Evolutionary conservation across 257 asterid species (phyloP).

Genomic region (Scutellaria baicalensis): DNA sequence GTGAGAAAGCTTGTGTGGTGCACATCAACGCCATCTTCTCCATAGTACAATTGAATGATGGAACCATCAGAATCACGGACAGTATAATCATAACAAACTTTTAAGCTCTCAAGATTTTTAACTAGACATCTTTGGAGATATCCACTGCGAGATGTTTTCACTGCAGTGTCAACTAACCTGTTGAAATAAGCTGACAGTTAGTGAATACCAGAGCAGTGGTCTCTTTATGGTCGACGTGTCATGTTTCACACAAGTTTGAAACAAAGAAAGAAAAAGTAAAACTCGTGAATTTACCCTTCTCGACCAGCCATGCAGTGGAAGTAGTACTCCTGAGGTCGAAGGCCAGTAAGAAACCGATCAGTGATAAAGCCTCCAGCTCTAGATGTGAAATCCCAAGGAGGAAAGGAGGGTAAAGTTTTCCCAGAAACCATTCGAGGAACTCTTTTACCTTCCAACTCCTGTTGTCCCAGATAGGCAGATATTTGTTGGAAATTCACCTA

Average conservation of each 20-base stretch:
- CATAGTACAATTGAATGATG: slow-evolving; percentile 77
- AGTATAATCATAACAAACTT: slow-evolving; percentile 83
- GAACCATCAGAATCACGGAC: slow-evolving; percentile 99
- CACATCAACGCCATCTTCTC: slow-evolving; percentile 97
- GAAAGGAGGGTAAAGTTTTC: slow-evolving; percentile 85
- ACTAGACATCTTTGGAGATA: slow-evolving; percentile 85
- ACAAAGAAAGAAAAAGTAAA: background rate
- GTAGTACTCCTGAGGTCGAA: slow-evolving; percentile 95
- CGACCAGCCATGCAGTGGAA: slow-evolving; percentile 99
- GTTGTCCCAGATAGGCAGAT: slow-evolving; percentile 94
- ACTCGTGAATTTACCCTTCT: slow-evolving; percentile 66
- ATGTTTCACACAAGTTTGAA: no score
- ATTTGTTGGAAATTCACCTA: slow-evolving; percentile 98
- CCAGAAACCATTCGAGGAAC: slow-evolving; percentile 99
- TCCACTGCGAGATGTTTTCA: slow-evolving; percentile 99
- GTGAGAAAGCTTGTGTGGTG: slow-evolving; percentile 82
- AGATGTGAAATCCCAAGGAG: slow-evolving; percentile 93
- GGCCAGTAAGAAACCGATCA: slow-evolving; percentile 94
- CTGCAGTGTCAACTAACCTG: slow-evolving; percentile 98
- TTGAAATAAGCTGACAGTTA: slow-evolving; percentile 14
- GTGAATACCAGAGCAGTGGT: background rate
- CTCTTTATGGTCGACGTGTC: no score
- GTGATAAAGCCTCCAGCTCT: slow-evolving; percentile 97
- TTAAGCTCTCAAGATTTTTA: slow-evolving; percentile 88
- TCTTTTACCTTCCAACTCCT: slow-evolving; percentile 97